These are phyloP conservation scores for Ananas comosus DNA, from an alignment of 176 grass and related monocot genomes.

Conservation along the genomic window DNA sequence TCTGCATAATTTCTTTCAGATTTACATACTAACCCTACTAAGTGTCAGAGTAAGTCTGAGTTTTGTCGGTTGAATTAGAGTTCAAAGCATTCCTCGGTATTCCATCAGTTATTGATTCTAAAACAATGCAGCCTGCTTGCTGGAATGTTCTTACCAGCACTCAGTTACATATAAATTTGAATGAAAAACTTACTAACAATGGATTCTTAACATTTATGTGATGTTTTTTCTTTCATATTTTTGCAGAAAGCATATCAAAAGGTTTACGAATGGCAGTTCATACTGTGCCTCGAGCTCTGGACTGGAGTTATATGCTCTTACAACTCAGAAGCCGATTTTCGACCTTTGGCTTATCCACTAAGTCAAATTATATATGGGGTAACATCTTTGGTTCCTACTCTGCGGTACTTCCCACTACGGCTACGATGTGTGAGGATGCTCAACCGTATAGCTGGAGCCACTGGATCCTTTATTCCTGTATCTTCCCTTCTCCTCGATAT, in stretches of 20 bases:
- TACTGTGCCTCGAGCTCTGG: slow-evolving; percentile 98
- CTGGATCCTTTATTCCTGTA: slow-evolving; percentile 69
- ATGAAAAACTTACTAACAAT: not conserved
- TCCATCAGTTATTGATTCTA: not conserved
- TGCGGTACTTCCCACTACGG: slow-evolving; percentile 67
- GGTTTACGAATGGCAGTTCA: slow-evolving; percentile 95
- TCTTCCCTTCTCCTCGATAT: slow-evolving; percentile 70
- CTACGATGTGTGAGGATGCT: slow-evolving; percentile 91
- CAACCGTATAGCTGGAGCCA: slow-evolving; percentile 73
- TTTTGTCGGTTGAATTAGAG: not conserved
- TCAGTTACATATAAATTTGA: not conserved
- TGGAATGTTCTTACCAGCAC: not conserved
- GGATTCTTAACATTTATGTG: slow-evolving; percentile 4
- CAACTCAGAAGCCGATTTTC: slow-evolving; percentile 54
- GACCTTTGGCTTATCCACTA: slow-evolving; percentile 78
- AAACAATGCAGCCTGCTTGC: not conserved
- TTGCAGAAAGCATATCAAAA: slow-evolving; percentile 89
- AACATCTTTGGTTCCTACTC: slow-evolving; percentile 71
- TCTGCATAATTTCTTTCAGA: too few relatives aligned
- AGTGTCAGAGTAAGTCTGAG: too few relatives aligned
- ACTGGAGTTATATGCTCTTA: slow-evolving; percentile 60
- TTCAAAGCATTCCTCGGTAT: not conserved
- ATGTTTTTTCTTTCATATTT: slow-evolving; percentile 17
- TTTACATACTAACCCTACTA: too few relatives aligned
- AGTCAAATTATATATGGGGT: slow-evolving; percentile 87